Conservation (phyloP, 2,329 filamentous ascomycete genomes). For the Fusarium begoniae region DNA sequence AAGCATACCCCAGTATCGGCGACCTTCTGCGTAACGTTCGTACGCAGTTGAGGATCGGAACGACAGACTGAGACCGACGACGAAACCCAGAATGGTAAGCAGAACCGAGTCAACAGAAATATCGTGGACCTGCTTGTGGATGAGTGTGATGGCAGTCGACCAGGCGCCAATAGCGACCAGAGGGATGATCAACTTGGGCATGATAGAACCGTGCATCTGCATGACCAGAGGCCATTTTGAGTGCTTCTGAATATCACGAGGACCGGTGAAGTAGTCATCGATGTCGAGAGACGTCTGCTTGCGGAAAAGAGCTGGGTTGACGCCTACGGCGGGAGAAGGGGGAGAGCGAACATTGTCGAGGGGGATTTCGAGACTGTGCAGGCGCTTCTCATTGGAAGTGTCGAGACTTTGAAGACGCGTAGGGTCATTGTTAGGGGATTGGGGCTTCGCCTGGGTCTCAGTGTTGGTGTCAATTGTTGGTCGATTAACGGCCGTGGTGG, state of each 20-base stretch:
- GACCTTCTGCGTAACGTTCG: conserved; percentile 74
- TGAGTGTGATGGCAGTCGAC: conserved; percentile 71
- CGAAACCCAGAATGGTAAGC: conserved; percentile 82
- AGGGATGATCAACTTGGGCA: conserved; percentile 78
- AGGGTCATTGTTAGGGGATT: conserved; percentile 5
- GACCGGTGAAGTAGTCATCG: conserved; percentile 71
- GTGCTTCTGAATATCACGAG: conserved; percentile 75
- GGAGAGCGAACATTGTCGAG: conserved; percentile 46
- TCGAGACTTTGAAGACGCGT: conserved; percentile 24
- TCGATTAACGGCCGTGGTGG: conserved; percentile 23
- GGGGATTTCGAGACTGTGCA: conserved; percentile 42
- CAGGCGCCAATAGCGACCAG: conserved; percentile 69
- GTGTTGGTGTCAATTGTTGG: conserved; percentile 29
- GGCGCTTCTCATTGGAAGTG: conserved; percentile 27
- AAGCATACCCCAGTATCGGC: conserved; percentile 69
- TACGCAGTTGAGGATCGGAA: conserved; percentile 83
- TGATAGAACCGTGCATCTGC: conserved; percentile 78
- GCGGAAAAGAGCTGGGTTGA: conserved; percentile 45
- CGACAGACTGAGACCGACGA: conserved; percentile 80
- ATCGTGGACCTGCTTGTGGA: conserved; percentile 55
- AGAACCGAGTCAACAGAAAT: conserved; percentile 57
- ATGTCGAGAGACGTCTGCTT: conserved; percentile 56
- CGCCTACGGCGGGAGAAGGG: conserved; percentile 40
- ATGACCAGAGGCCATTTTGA: conserved; percentile 81
- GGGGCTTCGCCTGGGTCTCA: not conserved